Base-by-base conservation (phyloP, 441 rosid genomes). In the Geranium incanum region DNA sequence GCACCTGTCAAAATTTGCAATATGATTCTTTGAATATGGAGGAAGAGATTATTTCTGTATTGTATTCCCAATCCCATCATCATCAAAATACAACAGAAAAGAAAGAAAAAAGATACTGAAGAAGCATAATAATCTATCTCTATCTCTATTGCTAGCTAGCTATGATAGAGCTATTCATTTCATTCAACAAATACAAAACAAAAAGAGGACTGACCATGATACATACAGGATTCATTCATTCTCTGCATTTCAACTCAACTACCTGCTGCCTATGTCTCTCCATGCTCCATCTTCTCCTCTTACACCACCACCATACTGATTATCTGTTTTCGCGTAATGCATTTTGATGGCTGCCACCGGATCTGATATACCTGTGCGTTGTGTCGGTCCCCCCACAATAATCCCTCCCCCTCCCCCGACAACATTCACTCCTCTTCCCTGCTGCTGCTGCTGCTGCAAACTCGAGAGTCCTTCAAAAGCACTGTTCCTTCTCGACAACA, bases 341-440 rank as follows among this genome's bases (percentile, higher is more conserved):
- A 76, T 77, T 68, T 80, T 81, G 19, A 90, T 78, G 67, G 90
- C 91, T 0, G 84, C 84, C 80, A 89, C 89, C 0, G 90, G 88
- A 76, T 88, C 91, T 0, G 89, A 85, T 45, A 89, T 78, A 9
- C 77, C 81, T 0, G 77, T 71, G 68, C 86, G 78, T 0, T 15
- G 23, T 15, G n/a, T 13, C 11, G 85, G 67, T 11, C 82, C 86
- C 36, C 87, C 84, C 0, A 81, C 83, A 8, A 82, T 66, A 43
- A 75, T 73, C n/a, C 86, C 87, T 37, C 82, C 88, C 23, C 84
- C 85, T 19, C 86, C 76, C n/a, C 86, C 76, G 1, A 79, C 78
- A 1, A 79, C 85, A 70, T 81, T 84, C 80, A 82, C 70, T n/a
- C 87, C 86, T 1, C 84, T 81, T 43, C 76, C 12, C 36, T 11